These are phyloP conservation scores for Kwoniella sp. DNA, from an alignment of 768 basidiomycete genomes.

Conservation along the genomic window DNA sequence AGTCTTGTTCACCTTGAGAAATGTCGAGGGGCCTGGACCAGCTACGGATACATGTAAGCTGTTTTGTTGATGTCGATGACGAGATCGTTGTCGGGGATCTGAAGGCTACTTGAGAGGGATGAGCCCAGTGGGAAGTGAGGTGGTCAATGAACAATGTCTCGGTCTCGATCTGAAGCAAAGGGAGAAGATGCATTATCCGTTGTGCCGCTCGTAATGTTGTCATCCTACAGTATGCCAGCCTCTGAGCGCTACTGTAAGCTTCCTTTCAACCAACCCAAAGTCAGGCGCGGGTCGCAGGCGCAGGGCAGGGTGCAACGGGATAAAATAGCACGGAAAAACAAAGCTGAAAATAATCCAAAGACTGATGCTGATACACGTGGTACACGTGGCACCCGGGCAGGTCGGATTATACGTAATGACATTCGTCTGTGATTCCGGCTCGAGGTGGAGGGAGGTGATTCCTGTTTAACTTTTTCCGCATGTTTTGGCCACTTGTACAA, in stretches of 20 bases:
- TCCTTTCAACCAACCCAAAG: constrained; percentile 5
- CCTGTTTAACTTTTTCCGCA: constrained; percentile 16
- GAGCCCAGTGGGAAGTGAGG: no score
- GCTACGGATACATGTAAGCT: constrained; percentile 8
- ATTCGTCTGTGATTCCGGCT: no score
- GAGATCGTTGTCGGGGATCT: neutral
- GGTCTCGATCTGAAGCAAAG: neutral
- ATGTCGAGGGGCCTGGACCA: neutral
- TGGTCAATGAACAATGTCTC: neutral
- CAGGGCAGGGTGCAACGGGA: constrained; percentile 7
- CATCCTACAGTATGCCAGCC: constrained; percentile 1
- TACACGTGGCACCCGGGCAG: neutral
- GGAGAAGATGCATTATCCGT: no score
- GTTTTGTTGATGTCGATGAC: neutral
- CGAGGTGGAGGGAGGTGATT: constrained; percentile 1
- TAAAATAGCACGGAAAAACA: constrained; percentile 20
- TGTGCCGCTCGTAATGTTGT: no score
- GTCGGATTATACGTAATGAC: no score
- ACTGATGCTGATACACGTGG: neutral
- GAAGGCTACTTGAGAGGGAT: no score
- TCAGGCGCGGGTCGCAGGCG: constrained; percentile 18
- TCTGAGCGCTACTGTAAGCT: neutral
- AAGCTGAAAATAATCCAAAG: constrained; percentile 1
- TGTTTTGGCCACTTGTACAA: constrained; percentile 8
- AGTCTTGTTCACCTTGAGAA: constrained; percentile 19